Percentiles rank a stretch among this genome's conserved stretches.
phyloP scores from a whole-genome alignment of 768 basidiomycete species.

The Suillus alpinus region DNA sequence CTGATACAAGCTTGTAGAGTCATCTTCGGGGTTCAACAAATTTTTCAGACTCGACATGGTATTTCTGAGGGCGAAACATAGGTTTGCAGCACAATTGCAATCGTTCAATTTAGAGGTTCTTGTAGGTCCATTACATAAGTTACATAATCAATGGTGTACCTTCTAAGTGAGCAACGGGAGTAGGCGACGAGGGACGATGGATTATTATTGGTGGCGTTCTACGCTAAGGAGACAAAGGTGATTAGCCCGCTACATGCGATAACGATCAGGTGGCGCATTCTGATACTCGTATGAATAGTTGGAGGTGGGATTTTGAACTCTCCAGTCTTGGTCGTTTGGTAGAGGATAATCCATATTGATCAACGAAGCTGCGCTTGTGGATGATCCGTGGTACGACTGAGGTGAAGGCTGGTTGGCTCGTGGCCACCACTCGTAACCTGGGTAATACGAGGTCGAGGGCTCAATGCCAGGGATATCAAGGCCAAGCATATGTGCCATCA shows the following conservation, averaged over 20 bases:
- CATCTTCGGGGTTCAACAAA: constrained; percentile 54
- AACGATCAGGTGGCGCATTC: constrained; percentile 14
- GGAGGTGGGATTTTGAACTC: constrained; percentile 9
- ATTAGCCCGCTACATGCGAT: constrained; percentile 18
- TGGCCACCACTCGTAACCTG: constrained; percentile 69
- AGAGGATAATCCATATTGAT: constrained; percentile 18
- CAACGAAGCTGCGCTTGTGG: constrained; percentile 8
- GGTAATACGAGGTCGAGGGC: constrained; percentile 49
- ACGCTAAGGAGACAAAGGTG: neutral
- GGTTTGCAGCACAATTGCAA: constrained; percentile 9
- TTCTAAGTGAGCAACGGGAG: neutral
- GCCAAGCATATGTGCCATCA: constrained; percentile 74
- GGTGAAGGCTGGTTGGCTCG: constrained; percentile 25
- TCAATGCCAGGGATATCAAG: constrained; percentile 60
- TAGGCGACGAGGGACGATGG: neutral
- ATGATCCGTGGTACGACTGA: constrained; percentile 12
- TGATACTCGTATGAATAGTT: constrained; percentile 21
- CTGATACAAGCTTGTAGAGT: constrained; percentile 38
- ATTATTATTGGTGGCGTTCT: constrained; percentile 4
- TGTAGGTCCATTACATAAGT: constrained; percentile 30
- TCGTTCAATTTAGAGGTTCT: constrained; percentile 20
- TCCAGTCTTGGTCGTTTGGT: constrained; percentile 19
- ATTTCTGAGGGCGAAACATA: constrained; percentile 21
- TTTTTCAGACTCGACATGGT: constrained; percentile 56
- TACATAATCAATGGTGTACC: constrained; percentile 22